phyloP scores from a whole-genome alignment of 108 stramenopile genomes.

The Chaetoceros muelleri region DNA sequence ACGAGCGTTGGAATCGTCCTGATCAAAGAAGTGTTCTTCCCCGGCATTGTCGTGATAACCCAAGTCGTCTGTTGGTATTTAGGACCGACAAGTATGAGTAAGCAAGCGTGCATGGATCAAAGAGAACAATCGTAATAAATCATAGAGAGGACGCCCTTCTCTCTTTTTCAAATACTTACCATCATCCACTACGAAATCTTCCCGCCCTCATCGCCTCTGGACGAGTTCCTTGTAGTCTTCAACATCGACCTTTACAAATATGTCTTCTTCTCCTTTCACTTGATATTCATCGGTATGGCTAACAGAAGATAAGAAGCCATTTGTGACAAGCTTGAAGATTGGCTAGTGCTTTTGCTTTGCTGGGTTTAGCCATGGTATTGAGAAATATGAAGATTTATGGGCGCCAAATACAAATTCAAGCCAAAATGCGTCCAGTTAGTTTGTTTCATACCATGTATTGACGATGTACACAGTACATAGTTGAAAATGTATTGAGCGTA shows the following conservation, averaged over 20 bases:
- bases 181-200: slow-evolving; percentile 99
- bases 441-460: too few species aligned
- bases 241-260: slow-evolving; percentile 86
- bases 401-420: too few species aligned
- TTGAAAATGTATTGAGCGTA: too few species aligned
- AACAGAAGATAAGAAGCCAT: not conserved
- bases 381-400: too few species aligned
- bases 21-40: slow-evolving; percentile 78
- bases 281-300: slow-evolving; percentile 20
- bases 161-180: too few species aligned
- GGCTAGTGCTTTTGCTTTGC: slow-evolving; percentile 19
- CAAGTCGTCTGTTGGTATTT: slow-evolving; percentile 62
- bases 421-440: too few species aligned
- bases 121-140: too few species aligned
- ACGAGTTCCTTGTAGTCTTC: slow-evolving; percentile 78
- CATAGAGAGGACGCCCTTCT: too few species aligned
- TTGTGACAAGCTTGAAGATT: slow-evolving; percentile 12
- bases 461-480: too few species aligned
- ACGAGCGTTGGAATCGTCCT: slow-evolving; percentile 12
- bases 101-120: too few species aligned
- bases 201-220: slow-evolving; percentile 72
- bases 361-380: slow-evolving; percentile 1
- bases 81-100: too few species aligned
- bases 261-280: slow-evolving; percentile 45
- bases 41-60: slow-evolving; percentile 98